Conservation (phyloP, 2,329 filamentous ascomycete species). For the Aspergillus candidus region DNA sequence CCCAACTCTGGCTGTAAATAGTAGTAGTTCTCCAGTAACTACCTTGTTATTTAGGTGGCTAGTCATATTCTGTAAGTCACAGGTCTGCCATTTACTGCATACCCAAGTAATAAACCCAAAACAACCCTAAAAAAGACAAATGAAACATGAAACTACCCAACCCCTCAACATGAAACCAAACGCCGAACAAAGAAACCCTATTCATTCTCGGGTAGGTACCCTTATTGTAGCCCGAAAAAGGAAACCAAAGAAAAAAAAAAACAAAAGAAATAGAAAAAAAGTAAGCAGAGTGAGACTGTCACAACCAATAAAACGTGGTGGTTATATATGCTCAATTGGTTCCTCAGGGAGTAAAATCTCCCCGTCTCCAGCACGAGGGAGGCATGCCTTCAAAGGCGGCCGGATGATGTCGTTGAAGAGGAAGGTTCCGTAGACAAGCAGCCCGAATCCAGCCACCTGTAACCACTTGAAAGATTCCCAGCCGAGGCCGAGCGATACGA, state of each 20-base stretch:
- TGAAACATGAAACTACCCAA: no score
- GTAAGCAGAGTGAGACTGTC: not conserved
- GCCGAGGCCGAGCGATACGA: slow-evolving; percentile 83
- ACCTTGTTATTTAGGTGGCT: no score
- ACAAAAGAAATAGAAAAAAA: not conserved
- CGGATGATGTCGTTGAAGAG: slow-evolving; percentile 91
- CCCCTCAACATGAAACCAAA: no score
- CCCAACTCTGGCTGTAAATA: no score
- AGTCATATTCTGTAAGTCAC: no score
- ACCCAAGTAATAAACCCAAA: not conserved
- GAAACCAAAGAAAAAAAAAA: not conserved
- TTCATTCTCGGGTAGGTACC: no score
- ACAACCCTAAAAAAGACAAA: not conserved
- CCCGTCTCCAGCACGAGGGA: slow-evolving; percentile 52
- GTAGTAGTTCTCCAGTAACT: no score
- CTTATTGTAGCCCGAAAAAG: no score
- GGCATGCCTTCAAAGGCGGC: slow-evolving; percentile 65
- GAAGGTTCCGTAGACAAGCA: slow-evolving; percentile 95
- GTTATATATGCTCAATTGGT: slow-evolving; percentile 65
- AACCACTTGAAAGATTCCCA: slow-evolving; percentile 99
- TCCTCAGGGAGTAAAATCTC: slow-evolving; percentile 65
- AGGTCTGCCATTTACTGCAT: no score
- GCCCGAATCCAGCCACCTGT: slow-evolving; percentile 78
- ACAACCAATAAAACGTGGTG: not conserved
- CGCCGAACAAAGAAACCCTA: no score